Evolutionary conservation across 352 stramenopile species (phyloP).

Genomic region (Globisporangium middletonii): DNA sequence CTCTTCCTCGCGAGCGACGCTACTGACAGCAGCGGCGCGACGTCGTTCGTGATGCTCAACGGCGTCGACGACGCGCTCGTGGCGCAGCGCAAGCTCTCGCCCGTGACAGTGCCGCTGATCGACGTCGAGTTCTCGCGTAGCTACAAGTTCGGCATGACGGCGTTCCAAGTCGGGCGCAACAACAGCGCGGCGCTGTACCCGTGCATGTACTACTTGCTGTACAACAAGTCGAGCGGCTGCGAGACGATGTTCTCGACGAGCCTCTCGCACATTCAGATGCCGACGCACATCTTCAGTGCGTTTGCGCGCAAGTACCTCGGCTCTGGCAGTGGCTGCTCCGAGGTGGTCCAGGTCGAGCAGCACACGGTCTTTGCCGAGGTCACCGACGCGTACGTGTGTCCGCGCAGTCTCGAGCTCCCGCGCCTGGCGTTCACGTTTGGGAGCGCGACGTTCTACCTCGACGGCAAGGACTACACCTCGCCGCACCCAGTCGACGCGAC

Average conservation of each 20-base stretch:
- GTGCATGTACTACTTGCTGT: not conserved
- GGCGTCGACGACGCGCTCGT: conserved; percentile 1
- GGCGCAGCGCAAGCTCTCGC: not conserved
- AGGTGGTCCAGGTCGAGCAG: not conserved
- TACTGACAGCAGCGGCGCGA: no score
- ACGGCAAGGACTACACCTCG: not conserved
- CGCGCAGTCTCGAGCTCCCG: not conserved
- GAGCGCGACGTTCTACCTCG: conserved; percentile 3
- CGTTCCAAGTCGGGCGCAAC: not conserved
- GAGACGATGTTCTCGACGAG: no score
- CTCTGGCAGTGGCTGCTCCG: not conserved
- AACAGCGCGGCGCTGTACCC: not conserved
- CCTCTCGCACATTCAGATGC: conserved; percentile 2
- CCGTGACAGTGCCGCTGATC: no score
- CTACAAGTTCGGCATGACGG: not conserved
- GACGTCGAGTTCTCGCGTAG: not conserved
- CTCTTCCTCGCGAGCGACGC: not conserved
- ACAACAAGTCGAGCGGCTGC: not conserved
- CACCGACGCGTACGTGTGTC: not conserved
- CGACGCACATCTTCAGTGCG: not conserved
- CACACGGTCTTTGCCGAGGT: no score
- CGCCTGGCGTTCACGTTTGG: conserved; percentile 5
- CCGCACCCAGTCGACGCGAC: not conserved
- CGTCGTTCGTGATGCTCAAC: conserved; percentile 2
- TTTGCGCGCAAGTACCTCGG: conserved; percentile 1